Percentiles rank a stretch among this genome's conserved stretches.
Conservation (phyloP, 1,139 yeast species). For the Pichia sp. region DNA sequence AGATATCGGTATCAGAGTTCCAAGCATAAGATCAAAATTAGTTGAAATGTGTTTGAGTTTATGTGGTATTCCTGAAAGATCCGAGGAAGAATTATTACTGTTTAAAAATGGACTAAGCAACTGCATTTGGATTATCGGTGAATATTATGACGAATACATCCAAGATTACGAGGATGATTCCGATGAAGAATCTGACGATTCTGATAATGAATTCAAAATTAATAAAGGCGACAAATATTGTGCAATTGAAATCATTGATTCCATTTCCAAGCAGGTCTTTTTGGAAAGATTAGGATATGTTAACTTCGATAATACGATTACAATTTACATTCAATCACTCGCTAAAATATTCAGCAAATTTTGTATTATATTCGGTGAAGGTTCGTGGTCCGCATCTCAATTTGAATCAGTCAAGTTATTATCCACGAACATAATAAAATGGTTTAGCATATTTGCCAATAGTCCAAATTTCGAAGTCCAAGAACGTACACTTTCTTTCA, state of each 20-base stretch:
- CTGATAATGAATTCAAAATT: conserved; percentile 11
- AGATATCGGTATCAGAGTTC: conserved; percentile 77
- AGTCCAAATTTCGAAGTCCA: conserved; percentile 74
- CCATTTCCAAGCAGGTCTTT: conserved; percentile 20
- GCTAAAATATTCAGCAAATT: conserved; percentile 46
- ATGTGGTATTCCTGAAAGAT: conserved; percentile 17
- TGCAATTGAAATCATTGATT: conserved; percentile 24
- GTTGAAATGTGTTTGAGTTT: conserved; percentile 28
- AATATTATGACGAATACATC: conserved; percentile 37
- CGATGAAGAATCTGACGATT: conserved; percentile 26
- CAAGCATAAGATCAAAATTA: conserved; percentile 54
- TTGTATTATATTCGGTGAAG: conserved; percentile 21
- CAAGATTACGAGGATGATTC: conserved; percentile 19
- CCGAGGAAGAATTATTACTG: conserved; percentile 18
- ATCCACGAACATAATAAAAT: conserved; percentile 23
- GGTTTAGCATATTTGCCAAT: conserved; percentile 37
- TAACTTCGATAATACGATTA: conserved; percentile 23
- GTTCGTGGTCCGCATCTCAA: conserved; percentile 24
- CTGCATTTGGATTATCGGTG: conserved; percentile 80
- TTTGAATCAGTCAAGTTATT: conserved; percentile 20
- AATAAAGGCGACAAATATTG: conserved; percentile 14
- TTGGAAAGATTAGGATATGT: conserved; percentile 17
- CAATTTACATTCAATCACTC: conserved; percentile 45
- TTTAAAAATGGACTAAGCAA: conserved; percentile 45
- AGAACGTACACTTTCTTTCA: conserved; percentile 81